phyloP scores from a whole-genome alignment of 306 rosid species.

The Cicer judaicum region DNA sequence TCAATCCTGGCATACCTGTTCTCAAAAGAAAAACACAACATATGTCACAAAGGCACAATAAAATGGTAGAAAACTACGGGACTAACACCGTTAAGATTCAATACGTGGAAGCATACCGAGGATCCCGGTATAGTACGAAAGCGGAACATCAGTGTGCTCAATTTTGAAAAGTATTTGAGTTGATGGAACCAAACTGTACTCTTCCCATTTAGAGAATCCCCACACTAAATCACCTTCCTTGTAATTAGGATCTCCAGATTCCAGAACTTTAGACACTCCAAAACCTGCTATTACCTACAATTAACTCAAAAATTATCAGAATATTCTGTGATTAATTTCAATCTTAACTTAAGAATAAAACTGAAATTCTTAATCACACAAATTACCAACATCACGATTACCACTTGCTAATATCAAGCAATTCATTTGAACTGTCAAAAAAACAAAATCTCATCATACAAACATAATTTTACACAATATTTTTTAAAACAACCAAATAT shows the following conservation, averaged over 20 bases:
- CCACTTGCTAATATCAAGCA: background rate
- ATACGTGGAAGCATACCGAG: background rate
- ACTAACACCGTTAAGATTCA: no score
- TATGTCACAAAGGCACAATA: background rate
- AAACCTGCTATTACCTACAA: slow-evolving; percentile 40
- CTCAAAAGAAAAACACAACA: background rate
- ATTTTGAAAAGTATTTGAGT: slow-evolving; percentile 46
- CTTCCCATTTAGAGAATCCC: slow-evolving; percentile 48
- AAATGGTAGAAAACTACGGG: background rate
- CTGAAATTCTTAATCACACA: background rate
- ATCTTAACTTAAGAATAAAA: background rate
- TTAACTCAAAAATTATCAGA: background rate
- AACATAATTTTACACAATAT: no score
- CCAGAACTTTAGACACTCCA: slow-evolving; percentile 47
- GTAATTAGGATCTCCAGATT: slow-evolving; percentile 42
- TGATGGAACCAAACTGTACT: slow-evolving; percentile 43
- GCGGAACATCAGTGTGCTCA: slow-evolving; percentile 47
- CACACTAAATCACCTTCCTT: slow-evolving; percentile 47
- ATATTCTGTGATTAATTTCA: background rate
- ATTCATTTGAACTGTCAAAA: no score
- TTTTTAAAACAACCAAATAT: no score
- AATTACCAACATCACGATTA: background rate
- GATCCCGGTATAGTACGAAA: slow-evolving; percentile 50
- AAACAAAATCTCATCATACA: no score
- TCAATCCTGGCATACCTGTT: slow-evolving; percentile 56